phyloP scores from a whole-genome alignment of 192 early-diverging fungal genomes.

The Backusella mclennaniae region DNA sequence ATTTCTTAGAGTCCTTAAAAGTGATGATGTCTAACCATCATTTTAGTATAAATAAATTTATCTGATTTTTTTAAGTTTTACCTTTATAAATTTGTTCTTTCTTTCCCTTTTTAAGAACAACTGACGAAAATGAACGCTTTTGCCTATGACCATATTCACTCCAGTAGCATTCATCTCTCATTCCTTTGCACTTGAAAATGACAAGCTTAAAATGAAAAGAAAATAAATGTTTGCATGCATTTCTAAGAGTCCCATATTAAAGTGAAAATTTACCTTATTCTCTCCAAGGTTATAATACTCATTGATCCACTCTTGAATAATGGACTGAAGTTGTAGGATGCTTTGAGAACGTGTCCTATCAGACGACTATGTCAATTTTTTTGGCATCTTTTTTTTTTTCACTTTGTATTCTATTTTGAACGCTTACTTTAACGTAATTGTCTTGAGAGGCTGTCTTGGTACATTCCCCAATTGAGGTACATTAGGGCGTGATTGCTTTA shows the following conservation, averaged over 20 bases:
- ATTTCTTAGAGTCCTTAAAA: conserved; percentile 38
- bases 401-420: background rate
- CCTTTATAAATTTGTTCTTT: conserved; percentile 40
- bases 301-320: conserved; percentile 28
- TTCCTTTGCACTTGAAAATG: conserved; percentile 6
- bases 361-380: no score
- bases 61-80: conserved; percentile 2
- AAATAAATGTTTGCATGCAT: background rate
- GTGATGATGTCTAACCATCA: conserved; percentile 35
- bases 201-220: background rate
- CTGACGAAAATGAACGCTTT: conserved; percentile 38
- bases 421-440: background rate
- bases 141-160: conserved; percentile 13
- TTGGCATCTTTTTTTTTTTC: no score
- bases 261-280: conserved; percentile 13
- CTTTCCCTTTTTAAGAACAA: conserved; percentile 41
- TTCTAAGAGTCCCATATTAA: no score
- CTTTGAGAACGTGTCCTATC: background rate
- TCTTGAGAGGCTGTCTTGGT: background rate
- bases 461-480: background rate
- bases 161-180: background rate
- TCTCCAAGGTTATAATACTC: conserved; percentile 7
- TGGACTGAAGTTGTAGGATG: background rate
- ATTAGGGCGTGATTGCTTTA: no score
- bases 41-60: no score